Percentiles rank a stretch among this genome's conserved stretches.
phyloP scores from a whole-genome alignment of 2,329 filamentous ascomycete species.

The Aspergillus eucalypticola region DNA sequence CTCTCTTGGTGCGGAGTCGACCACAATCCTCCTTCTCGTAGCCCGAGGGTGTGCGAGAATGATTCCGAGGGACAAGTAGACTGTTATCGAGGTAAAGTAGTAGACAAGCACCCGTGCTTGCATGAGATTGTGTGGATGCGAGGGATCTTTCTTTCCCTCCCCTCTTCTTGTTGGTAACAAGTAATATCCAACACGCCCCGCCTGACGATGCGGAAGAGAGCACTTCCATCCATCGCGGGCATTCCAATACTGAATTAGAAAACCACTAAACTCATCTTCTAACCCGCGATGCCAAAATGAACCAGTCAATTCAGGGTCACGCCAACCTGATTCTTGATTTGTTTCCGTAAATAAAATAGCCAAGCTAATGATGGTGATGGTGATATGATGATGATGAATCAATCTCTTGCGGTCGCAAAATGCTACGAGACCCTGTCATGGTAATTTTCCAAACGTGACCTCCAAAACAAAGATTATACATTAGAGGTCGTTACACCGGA shows the following conservation, averaged over 20 bases:
- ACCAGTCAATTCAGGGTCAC: background rate
- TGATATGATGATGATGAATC: no score
- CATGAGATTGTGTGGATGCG: background rate
- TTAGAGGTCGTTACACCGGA: background rate
- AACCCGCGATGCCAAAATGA: background rate
- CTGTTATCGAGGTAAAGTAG: no score
- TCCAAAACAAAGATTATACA: no score
- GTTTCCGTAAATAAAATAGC: background rate
- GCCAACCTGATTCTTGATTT: background rate
- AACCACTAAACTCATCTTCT: background rate
- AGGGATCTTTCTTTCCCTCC: background rate
- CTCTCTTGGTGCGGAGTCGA: background rate
- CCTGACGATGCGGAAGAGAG: background rate
- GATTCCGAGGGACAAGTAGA: background rate
- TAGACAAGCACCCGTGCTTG: background rate
- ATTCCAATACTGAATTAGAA: no score
- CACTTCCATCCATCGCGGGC: background rate
- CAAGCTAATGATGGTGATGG: no score
- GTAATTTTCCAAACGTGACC: background rate
- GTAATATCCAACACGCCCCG: slow-evolving; percentile 2
- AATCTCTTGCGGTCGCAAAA: no score
- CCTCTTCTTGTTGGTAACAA: background rate
- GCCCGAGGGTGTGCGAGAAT: background rate
- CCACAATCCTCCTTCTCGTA: background rate
- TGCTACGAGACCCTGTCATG: background rate